phyloP scores from a whole-genome alignment of 2,329 filamentous ascomycete genomes.

The Magnaporthales sp. region DNA sequence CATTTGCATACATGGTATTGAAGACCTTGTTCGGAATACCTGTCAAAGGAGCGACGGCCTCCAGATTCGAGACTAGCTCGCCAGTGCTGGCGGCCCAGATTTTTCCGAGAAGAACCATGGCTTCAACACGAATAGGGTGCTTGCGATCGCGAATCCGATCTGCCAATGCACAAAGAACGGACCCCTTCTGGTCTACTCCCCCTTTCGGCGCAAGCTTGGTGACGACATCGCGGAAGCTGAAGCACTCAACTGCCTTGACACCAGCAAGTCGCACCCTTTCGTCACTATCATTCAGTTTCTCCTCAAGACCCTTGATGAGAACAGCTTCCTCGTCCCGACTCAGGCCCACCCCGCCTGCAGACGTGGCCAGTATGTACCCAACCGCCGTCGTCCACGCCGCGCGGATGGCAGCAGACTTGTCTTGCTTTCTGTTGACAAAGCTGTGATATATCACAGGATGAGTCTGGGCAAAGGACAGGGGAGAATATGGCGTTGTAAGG shows the following conservation, averaged over 20 bases:
- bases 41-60: slow-evolving; percentile 67
- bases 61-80: slow-evolving; percentile 76
- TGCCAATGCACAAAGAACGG: slow-evolving; percentile 71
- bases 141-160: slow-evolving; percentile 86
- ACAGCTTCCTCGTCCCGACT: slow-evolving; percentile 72
- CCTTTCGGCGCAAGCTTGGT: slow-evolving; percentile 72
- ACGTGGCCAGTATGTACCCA: slow-evolving; percentile 82
- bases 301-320: slow-evolving; percentile 65
- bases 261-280: slow-evolving; percentile 86
- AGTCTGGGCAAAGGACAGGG: slow-evolving; percentile 80
- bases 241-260: slow-evolving; percentile 74
- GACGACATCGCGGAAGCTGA: slow-evolving; percentile 73
- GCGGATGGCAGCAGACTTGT: slow-evolving; percentile 76
- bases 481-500: slow-evolving; percentile 74
- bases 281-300: slow-evolving; percentile 79
- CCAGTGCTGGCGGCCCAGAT: slow-evolving; percentile 92
- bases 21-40: slow-evolving; percentile 80
- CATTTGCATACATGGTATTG: slow-evolving; percentile 84
- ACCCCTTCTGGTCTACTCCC: slow-evolving; percentile 65
- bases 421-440: slow-evolving; percentile 77
- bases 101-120: slow-evolving; percentile 74
- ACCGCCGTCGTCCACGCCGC: slow-evolving; percentile 78
- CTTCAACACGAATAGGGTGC: slow-evolving; percentile 71
- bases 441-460: slow-evolving; percentile 72
- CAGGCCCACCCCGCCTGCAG: slow-evolving; percentile 80